Percentiles rank a stretch among this genome's conserved stretches.
Evolutionary conservation across 768 basidiomycete species (phyloP).

Genomic region (Neoboletus subvelutipes): DNA sequence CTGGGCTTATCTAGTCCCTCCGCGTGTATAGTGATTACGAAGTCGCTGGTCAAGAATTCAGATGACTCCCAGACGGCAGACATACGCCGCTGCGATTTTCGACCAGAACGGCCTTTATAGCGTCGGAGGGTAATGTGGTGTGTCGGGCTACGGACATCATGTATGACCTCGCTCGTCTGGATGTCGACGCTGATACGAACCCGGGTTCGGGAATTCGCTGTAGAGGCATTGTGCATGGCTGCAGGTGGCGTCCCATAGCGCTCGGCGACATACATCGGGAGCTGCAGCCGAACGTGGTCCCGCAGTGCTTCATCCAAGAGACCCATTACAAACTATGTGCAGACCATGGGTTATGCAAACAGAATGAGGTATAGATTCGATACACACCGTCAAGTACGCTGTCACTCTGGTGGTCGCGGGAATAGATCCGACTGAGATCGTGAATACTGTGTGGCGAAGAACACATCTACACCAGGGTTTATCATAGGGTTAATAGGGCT

Average conservation of each 20-base stretch:
- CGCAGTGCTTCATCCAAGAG: slow-evolving; percentile 48
- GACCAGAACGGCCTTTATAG: slow-evolving; percentile 37
- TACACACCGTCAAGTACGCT: slow-evolving; percentile 43
- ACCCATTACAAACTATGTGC: slow-evolving; percentile 48
- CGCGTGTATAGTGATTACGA: slow-evolving; percentile 50
- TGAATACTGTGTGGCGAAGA: slow-evolving; percentile 43
- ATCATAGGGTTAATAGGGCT: slow-evolving; percentile 14
- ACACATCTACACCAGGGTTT: neutral
- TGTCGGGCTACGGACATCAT: slow-evolving; percentile 42
- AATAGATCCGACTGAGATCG: slow-evolving; percentile 56
- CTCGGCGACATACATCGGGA: slow-evolving; percentile 49
- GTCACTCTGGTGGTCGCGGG: slow-evolving; percentile 41
- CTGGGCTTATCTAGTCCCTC: slow-evolving; percentile 52
- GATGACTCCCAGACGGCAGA: slow-evolving; percentile 41
- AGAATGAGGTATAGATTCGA: neutral
- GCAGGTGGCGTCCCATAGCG: slow-evolving; percentile 52
- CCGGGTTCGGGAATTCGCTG: slow-evolving; percentile 33
- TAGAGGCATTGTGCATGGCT: slow-evolving; percentile 33
- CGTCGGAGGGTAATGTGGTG: slow-evolving; percentile 38
- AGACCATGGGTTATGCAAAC: neutral
- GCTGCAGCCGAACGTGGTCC: slow-evolving; percentile 52
- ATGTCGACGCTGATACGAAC: slow-evolving; percentile 45
- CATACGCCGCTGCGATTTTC: slow-evolving; percentile 40
- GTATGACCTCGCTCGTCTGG: slow-evolving; percentile 48
- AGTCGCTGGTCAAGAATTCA: slow-evolving; percentile 46